Conservation (phyloP, 2,329 filamentous ascomycete genomes). For the Xylaria sp. region DNA sequence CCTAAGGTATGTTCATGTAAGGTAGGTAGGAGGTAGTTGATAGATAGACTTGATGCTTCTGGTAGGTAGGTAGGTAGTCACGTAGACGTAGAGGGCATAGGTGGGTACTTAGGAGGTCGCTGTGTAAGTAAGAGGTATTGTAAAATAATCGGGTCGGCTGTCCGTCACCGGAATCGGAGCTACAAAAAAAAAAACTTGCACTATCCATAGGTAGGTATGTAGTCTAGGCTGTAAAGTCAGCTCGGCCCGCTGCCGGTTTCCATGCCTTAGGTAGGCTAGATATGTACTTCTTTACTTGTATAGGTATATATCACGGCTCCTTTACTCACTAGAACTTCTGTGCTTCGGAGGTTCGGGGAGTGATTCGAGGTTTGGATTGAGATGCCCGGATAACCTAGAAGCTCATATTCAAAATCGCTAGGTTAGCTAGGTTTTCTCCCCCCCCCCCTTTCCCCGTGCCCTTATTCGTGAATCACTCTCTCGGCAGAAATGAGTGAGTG, state of each 20-base stretch:
- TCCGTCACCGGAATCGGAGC: slow-evolving; percentile 27
- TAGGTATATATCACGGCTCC: neutral
- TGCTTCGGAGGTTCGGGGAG: neutral
- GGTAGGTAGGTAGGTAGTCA: neutral
- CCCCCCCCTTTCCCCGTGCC: no score
- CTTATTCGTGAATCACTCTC: neutral
- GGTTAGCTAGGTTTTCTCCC: no score
- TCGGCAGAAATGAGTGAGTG: neutral
- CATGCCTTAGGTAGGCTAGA: neutral
- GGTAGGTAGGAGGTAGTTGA: no score
- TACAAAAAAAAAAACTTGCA: neutral
- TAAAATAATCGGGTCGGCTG: slow-evolving; percentile 23
- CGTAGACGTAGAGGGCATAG: no score
- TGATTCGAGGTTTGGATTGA: neutral
- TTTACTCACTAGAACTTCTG: neutral
- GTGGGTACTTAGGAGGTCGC: no score
- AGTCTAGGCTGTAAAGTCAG: neutral
- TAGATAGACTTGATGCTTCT: no score
- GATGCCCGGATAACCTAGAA: no score
- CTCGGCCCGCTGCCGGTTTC: neutral
- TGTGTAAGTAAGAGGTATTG: neutral
- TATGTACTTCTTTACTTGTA: neutral
- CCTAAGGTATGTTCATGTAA: no score
- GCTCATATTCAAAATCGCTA: no score
- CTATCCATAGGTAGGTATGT: no score